A percentile compares a stretch with the other conserved stretches of the same genome.
Conservation (phyloP, 768 basidiomycete genomes). For the Lanmaoa pseudosensibilis region DNA sequence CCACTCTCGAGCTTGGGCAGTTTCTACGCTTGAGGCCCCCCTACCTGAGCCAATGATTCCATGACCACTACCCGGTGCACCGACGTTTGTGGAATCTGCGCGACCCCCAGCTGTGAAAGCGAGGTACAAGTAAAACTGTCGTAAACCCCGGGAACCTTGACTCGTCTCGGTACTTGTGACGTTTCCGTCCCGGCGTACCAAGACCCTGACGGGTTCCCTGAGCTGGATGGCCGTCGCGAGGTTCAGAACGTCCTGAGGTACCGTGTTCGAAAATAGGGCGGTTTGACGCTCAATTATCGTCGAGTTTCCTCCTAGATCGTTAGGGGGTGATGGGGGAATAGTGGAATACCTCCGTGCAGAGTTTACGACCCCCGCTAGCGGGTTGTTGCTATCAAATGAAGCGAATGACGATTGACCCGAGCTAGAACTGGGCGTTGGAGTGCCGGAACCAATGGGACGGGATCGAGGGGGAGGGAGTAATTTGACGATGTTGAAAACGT, state of each 20-base stretch:
- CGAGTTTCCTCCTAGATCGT: constrained; percentile 36
- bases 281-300: constrained; percentile 76
- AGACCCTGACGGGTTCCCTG: constrained; percentile 94
- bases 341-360: constrained; percentile 60
- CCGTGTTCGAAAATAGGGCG: constrained; percentile 96
- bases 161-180: constrained; percentile 66
- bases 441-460: constrained; percentile 44
- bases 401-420: constrained; percentile 45
- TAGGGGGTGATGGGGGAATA: constrained; percentile 48
- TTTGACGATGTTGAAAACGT: constrained; percentile 91
- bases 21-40: constrained; percentile 77
- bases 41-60: constrained; percentile 96
- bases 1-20: constrained; percentile 87
- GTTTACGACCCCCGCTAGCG: constrained; percentile 36
- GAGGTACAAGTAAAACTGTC: constrained; percentile 95
- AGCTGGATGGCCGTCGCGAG: constrained; percentile 91
- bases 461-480: constrained; percentile 86
- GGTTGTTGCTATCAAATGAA: constrained; percentile 45
- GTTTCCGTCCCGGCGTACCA: constrained; percentile 89
- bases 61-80: constrained; percentile 55
- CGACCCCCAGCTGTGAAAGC: constrained; percentile 89
- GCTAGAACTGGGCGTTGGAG: constrained; percentile 35
- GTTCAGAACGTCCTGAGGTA: constrained; percentile 96
- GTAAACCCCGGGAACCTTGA: constrained; percentile 78
- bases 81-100: constrained; percentile 47